Base-by-base conservation (phyloP, 2,329 filamentous ascomycete species). In the Pseudogymnoascus sp. region DNA sequence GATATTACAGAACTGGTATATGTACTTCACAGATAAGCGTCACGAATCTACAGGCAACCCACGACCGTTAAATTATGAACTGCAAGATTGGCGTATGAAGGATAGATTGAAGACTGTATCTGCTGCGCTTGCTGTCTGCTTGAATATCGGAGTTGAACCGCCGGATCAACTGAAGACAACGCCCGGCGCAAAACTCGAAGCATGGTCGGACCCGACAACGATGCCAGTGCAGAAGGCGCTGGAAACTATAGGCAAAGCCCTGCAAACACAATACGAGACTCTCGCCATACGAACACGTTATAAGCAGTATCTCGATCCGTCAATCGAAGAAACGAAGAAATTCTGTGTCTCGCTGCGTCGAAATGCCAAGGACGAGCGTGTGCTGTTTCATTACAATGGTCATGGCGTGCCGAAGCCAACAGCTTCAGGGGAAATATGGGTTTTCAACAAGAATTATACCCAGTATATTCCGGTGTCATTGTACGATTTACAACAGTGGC, bases 1-100 rank as follows among this genome's bases (percentile, higher is more conserved):
- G 64, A 63, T n/a, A 31, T 33, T 65, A 62, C 76, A 96, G 89
- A 96, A 91, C 69, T 99, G 96, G 86, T 98, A 96, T 80, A 98
- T 98, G 93, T 99, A 99, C 78, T 99, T 90, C 76, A 97, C 93
- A 67, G 95, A 99, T 76, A 98, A 98, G 77, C 89, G 93, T 61
- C 95, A 99, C 77, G 95, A 98, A 74, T 95, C 91, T 22, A 93
- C 91, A 37, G 95, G 92, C 22, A 91, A 93, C 68, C 91, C 92
- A 14, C 91, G 92, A 73, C 83, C 85, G 61, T 82, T 81, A 16
- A 75, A 78, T 26, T 84, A 84, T 68, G 81, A 86, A 66, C 78
- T 96, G 5, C 90, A 96, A 73, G 95, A 98, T 74, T 99, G 95
- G 95, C 89, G 95, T 64, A 97, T 98, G 90, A 88, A 92, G 69